Conservation (phyloP, 2,329 filamentous ascomycete species). For the Phaeosphaeria sp. region DNA sequence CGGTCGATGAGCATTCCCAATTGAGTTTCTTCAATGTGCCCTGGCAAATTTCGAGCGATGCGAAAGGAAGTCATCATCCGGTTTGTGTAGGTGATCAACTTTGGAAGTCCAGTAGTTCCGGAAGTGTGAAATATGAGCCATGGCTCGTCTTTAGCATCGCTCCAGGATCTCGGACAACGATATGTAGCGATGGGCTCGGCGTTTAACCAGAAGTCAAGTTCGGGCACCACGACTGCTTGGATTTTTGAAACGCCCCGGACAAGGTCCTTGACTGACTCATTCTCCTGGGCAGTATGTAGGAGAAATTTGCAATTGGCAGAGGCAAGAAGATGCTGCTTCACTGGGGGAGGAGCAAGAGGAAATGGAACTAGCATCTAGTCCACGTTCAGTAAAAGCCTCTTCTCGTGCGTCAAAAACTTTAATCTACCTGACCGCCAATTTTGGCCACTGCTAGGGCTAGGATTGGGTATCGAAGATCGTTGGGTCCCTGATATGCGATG, state of each 20-base stretch:
- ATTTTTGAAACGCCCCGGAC: neutral
- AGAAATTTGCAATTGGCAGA: slow-evolving; percentile 2
- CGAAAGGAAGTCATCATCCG: slow-evolving; percentile 12
- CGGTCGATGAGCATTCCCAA: slow-evolving; percentile 1
- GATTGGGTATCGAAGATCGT: slow-evolving; percentile 11
- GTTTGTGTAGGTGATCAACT: slow-evolving; percentile 12
- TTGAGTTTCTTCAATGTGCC: slow-evolving; percentile 2
- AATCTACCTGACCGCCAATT: neutral
- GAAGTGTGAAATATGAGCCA: slow-evolving; percentile 45
- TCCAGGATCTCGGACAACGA: slow-evolving; percentile 20
- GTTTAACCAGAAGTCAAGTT: slow-evolving; percentile 1
- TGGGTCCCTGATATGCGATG: slow-evolving; percentile 8
- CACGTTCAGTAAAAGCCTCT: neutral
- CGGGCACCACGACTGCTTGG: slow-evolving; percentile 5
- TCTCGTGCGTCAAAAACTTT: neutral
- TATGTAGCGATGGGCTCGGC: slow-evolving; percentile 5
- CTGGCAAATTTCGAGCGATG: slow-evolving; percentile 4
- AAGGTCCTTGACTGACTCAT: slow-evolving; percentile 16
- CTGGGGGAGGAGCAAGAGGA: neutral
- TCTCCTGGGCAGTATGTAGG: neutral
- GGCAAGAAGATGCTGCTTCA: slow-evolving; percentile 1
- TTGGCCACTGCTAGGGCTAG: slow-evolving; percentile 8
- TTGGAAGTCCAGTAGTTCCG: slow-evolving; percentile 35
- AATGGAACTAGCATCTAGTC: slow-evolving; percentile 2
- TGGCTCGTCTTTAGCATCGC: slow-evolving; percentile 25